Evolutionary conservation across 805 yeast genomes (phyloP), one percentile per base, ranked within the genome.

Genomic region (Brettanomyces custersianus): DNA sequence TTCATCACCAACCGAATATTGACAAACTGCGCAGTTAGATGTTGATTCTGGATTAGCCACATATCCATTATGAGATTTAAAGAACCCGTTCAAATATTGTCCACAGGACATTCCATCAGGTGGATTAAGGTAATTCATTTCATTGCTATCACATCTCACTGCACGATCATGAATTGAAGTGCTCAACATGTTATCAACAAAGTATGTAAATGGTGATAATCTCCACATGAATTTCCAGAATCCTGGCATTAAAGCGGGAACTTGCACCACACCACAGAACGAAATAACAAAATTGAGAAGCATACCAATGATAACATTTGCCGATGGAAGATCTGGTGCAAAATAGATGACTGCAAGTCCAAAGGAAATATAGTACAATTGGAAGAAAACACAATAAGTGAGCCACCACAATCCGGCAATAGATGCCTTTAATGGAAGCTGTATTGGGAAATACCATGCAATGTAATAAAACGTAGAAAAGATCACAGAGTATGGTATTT

Each of bases 181-280:
- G 31, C 76, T 62, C 42, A 80, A 63, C 35, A 72, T 64, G 27
- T 46, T 47, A 42, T 74, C 77, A 40, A 84, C 63, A 52, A 80
- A 73, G 51, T 85, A 84, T 1, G 90, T 80, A 58, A 70, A 70
- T 12, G 82, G 94, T 17, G 84, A 77, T 17, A 66, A 68, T 45
- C 80, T 71, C 70, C 80, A 78, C 87, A 85, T 80, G 55, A 79
- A 83, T 31, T 70, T 74, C 92, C 92, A 83, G 65, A 83, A 83
- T 2, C 82, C 76, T 9, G 92, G 92, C 75, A 82, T 70, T 36
- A 65, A 59, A 5, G 42, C 29, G 6, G 59, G 59, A 17, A 78
- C 74, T 47, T 77, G 84, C 39, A 77, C 62, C 38, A 80, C 79
- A 62, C 88, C 86, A 57, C 82, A 68, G 64, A 82, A 82, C 20